These are phyloP conservation scores for Apiotrichum akiyoshidainum DNA, from an alignment of 1,284 basidiomycete genomes.

Conservation along the genomic window DNA sequence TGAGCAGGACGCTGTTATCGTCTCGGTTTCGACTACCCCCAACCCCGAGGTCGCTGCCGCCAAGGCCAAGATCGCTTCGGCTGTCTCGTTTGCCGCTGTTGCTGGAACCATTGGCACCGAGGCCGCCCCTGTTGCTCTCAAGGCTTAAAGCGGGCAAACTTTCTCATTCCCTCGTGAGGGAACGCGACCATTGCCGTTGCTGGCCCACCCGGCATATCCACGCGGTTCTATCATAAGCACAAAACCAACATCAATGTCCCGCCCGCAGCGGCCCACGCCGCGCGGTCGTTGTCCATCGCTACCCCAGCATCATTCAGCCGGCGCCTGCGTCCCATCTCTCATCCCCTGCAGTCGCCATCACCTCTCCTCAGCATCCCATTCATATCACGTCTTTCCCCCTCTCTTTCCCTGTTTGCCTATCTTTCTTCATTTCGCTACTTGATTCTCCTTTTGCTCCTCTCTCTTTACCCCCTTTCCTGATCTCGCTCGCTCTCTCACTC, in stretches of 20 bases:
- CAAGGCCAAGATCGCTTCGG: constrained; percentile 20
- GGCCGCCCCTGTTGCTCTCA: constrained; percentile 37
- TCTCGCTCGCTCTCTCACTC: neutral
- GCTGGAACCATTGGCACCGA: constrained; percentile 23
- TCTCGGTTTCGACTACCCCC: constrained; percentile 41
- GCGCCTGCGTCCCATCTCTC: neutral
- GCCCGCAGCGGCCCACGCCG: constrained; percentile 1
- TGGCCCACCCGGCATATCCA: too few species aligned
- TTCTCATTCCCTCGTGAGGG: too few species aligned
- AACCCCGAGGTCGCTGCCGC: constrained; percentile 17
- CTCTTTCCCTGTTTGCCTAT: constrained; percentile 1
- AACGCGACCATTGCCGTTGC: neutral
- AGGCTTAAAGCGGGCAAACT: constrained; percentile 30
- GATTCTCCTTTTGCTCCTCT: neutral
- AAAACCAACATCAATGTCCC: neutral
- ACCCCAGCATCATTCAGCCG: neutral
- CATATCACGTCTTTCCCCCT: constrained; percentile 1
- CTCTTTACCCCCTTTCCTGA: constrained; percentile 4
- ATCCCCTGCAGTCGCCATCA: neutral
- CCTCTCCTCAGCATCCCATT: constrained; percentile 5
- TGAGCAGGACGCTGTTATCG: constrained; percentile 49
- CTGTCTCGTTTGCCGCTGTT: constrained; percentile 44
- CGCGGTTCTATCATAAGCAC: neutral
- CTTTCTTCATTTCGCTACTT: constrained; percentile 8
- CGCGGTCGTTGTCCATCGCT: constrained; percentile 4